phyloP scores from a whole-genome alignment of 2,329 filamentous ascomycete genomes.

The Paraconiothyrium sp. region DNA sequence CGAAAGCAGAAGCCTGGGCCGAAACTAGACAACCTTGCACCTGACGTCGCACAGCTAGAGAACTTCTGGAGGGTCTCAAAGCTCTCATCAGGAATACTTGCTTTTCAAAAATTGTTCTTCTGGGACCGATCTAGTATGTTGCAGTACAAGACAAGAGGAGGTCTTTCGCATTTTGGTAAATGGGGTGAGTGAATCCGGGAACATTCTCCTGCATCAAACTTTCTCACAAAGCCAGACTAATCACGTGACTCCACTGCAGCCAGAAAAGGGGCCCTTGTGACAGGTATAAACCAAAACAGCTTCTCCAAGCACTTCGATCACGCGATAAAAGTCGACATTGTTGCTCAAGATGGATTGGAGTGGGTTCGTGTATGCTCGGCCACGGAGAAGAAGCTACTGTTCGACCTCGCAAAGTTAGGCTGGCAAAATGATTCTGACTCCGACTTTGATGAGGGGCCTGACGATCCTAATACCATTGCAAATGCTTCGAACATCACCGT shows the following conservation, averaged over 20 bases:
- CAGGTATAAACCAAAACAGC: conserved; percentile 1
- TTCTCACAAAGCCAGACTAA: neutral
- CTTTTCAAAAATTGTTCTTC: neutral
- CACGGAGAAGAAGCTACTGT: conserved; percentile 70
- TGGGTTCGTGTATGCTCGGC: conserved; percentile 76
- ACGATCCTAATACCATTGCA: conserved; percentile 17
- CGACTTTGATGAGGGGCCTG: conserved; percentile 48
- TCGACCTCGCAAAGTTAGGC: conserved; percentile 74
- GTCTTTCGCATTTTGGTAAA: neutral
- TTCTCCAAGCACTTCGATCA: neutral
- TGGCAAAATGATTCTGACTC: conserved; percentile 60
- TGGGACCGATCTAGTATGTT: neutral
- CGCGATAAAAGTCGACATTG: conserved; percentile 64
- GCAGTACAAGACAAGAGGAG: neutral
- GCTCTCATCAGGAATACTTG: neutral
- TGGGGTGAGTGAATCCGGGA: neutral
- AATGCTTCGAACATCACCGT: conserved; percentile 55
- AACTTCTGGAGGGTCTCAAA: neutral
- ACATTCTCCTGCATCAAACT: neutral
- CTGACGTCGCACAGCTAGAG: neutral
- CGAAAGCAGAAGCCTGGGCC: neutral
- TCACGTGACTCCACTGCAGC: neutral
- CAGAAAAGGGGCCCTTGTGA: neutral
- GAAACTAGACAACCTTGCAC: neutral
- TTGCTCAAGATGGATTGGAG: conserved; percentile 68